Evolutionary conservation across 2,329 filamentous ascomycete species (phyloP).

Genomic region (Cercospora canescens): DNA sequence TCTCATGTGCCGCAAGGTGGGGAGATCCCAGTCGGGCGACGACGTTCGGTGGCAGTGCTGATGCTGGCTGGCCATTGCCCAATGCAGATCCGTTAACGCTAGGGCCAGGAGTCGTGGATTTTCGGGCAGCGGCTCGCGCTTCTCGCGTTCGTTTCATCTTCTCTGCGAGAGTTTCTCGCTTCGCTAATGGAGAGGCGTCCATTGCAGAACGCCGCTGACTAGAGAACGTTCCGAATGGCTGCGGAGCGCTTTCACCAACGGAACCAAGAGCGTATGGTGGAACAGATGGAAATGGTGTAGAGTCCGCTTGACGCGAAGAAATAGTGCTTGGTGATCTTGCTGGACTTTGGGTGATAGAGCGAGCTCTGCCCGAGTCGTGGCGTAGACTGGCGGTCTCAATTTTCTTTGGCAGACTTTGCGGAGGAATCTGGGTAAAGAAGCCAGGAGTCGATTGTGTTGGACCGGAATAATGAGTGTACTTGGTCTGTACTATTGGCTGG

Average conservation of each 20-base stretch:
- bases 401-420: not conserved
- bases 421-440: constrained; percentile 28
- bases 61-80: constrained; percentile 20
- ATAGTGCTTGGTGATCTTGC: constrained; percentile 7
- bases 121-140: not conserved
- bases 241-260: constrained; percentile 32
- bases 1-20: constrained; percentile 15
- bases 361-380: not conserved
- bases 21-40: constrained; percentile 20
- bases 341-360: not conserved
- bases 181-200: constrained; percentile 19
- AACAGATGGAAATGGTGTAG: constrained; percentile 28
- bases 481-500: not conserved
- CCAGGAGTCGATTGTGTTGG: constrained; percentile 15
- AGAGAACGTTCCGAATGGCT: not conserved
- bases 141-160: constrained; percentile 22
- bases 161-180: constrained; percentile 16
- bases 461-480: not conserved
- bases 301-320: constrained; percentile 3
- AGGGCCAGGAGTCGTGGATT: constrained; percentile 10
- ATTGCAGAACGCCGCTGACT: constrained; percentile 9
- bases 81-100: not conserved
- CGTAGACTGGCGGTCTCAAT: not conserved
- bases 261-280: constrained; percentile 24
- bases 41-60: constrained; percentile 25